These are phyloP conservation scores for Lentinula aciculospora DNA, from an alignment of 768 basidiomycete genomes.

Conservation along the genomic window DNA sequence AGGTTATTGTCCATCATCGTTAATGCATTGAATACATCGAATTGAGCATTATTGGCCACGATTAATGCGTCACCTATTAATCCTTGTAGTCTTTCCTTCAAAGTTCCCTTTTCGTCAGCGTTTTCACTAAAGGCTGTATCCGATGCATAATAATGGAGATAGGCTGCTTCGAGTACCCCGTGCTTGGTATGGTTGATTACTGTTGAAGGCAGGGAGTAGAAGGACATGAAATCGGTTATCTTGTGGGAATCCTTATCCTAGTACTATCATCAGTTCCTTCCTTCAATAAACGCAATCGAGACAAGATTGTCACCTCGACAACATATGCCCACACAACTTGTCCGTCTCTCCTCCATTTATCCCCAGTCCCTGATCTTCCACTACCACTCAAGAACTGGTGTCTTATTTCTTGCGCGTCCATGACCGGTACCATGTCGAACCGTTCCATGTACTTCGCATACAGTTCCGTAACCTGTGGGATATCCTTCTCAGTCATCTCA, in stretches of 20 bases:
- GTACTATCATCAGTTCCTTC: background rate
- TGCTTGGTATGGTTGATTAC: slow-evolving; percentile 77
- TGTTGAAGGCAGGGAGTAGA: slow-evolving; percentile 94
- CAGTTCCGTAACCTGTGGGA: slow-evolving; percentile 64
- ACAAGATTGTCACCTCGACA: slow-evolving; percentile 61
- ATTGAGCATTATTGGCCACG: slow-evolving; percentile 76
- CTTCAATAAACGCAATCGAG: background rate
- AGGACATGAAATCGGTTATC: slow-evolving; percentile 95
- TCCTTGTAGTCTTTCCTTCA: slow-evolving; percentile 65
- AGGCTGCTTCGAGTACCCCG: slow-evolving; percentile 81
- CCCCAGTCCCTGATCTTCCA: slow-evolving; percentile 51
- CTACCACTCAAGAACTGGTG: slow-evolving; percentile 88
- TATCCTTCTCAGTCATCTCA: slow-evolving; percentile 82
- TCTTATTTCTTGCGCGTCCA: slow-evolving; percentile 69
- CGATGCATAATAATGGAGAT: slow-evolving; percentile 93
- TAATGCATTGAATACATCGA: slow-evolving; percentile 95
- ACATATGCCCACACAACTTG: slow-evolving; percentile 98
- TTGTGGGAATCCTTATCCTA: slow-evolving; percentile 78
- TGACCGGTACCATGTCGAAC: slow-evolving; percentile 77
- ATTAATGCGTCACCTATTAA: slow-evolving; percentile 79
- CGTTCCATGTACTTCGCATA: slow-evolving; percentile 76
- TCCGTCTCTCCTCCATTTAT: slow-evolving; percentile 49
- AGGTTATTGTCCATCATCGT: slow-evolving; percentile 91
- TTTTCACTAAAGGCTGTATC: slow-evolving; percentile 61
- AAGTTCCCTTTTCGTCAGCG: slow-evolving; percentile 51